Percentiles rank a stretch among this genome's conserved stretches.
Evolutionary conservation across 805 yeast species (phyloP).

Genomic region (Barnettozyma siamensis): DNA sequence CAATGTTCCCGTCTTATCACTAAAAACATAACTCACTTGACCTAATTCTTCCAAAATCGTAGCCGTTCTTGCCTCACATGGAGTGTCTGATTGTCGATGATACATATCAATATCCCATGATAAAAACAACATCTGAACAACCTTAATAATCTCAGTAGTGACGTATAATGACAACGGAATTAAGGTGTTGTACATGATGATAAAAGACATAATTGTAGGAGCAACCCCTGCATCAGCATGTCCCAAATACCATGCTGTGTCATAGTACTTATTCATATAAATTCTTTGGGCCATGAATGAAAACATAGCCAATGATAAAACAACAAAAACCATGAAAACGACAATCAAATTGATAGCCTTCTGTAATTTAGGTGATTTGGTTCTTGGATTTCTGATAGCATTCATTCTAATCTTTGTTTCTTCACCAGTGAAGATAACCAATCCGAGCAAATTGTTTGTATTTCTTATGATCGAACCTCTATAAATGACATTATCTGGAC

Average conservation of each 20-base stretch:
- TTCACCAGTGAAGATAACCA: slow-evolving; percentile 91
- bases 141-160: slow-evolving; percentile 92
- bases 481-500: slow-evolving; percentile 78
- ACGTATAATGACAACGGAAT: slow-evolving; percentile 94
- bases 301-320: slow-evolving; percentile 65
- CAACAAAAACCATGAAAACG: slow-evolving; percentile 80
- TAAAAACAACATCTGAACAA: slow-evolving; percentile 72
- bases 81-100: slow-evolving; percentile 75
- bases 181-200: slow-evolving; percentile 94
- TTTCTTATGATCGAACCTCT: slow-evolving; percentile 89
- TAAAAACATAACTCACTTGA: slow-evolving; percentile 89
- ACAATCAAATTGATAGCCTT: slow-evolving; percentile 77
- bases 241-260: slow-evolving; percentile 66
- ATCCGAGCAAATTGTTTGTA: slow-evolving; percentile 66
- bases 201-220: slow-evolving; percentile 89
- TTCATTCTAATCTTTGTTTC: slow-evolving; percentile 96
- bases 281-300: slow-evolving; percentile 76
- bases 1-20: slow-evolving; percentile 96
- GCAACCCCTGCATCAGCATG: slow-evolving; percentile 77
- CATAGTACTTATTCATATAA: slow-evolving; percentile 33
- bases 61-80: slow-evolving; percentile 92
- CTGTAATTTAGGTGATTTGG: slow-evolving; percentile 91
- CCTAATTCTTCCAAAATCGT: slow-evolving; percentile 95
- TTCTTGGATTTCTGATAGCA: slow-evolving; percentile 81
- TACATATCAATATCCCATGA: slow-evolving; percentile 96